A percentile compares a stretch with the other conserved stretches of the same genome.
Conservation (phyloP, 2,329 filamentous ascomycete species). For the Diplodia seriata region DNA sequence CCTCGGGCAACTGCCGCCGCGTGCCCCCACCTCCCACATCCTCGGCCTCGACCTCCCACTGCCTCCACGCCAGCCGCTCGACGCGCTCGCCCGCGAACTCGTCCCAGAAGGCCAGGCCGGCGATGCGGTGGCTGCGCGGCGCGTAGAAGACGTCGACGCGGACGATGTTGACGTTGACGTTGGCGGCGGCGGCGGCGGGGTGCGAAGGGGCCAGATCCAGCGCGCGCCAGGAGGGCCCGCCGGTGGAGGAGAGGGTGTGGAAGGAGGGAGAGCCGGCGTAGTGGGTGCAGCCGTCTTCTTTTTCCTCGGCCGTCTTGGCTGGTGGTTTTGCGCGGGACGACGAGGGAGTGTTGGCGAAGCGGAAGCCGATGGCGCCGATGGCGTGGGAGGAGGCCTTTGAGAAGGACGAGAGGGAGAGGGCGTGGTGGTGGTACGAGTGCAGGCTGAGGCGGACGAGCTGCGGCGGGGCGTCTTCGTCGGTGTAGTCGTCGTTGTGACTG, state of each 20-base stretch:
- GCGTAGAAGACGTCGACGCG: conserved; percentile 41
- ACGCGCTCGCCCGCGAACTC: conserved; percentile 35
- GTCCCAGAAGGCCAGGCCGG: conserved; percentile 40
- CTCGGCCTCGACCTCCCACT: conserved; percentile 36
- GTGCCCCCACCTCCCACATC: background rate
- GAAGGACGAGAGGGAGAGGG: conserved; percentile 33
- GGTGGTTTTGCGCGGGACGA: conserved; percentile 31
- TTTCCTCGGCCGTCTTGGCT: background rate
- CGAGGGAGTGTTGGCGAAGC: conserved; percentile 16
- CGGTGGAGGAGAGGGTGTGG: conserved; percentile 1
- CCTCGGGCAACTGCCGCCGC: conserved; percentile 33
- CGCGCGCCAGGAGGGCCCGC: background rate
- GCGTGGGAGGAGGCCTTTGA: conserved; percentile 37
- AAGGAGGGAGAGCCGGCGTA: conserved; percentile 36
- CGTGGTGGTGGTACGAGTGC: conserved; percentile 39
- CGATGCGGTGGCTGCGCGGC: conserved; percentile 39
- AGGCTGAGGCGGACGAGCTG: conserved; percentile 37
- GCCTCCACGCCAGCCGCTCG: conserved; percentile 38
- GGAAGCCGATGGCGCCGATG: conserved; percentile 40
- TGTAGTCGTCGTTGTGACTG: background rate
- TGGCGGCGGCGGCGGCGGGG: conserved; percentile 34
- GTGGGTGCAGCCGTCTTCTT: conserved; percentile 38
- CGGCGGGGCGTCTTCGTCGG: conserved; percentile 31
- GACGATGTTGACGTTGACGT: conserved; percentile 38
- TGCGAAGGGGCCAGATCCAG: conserved; percentile 25